phyloP scores from a whole-genome alignment of 495 filamentous ascomycete species.

The Endocarpon pusillum region DNA sequence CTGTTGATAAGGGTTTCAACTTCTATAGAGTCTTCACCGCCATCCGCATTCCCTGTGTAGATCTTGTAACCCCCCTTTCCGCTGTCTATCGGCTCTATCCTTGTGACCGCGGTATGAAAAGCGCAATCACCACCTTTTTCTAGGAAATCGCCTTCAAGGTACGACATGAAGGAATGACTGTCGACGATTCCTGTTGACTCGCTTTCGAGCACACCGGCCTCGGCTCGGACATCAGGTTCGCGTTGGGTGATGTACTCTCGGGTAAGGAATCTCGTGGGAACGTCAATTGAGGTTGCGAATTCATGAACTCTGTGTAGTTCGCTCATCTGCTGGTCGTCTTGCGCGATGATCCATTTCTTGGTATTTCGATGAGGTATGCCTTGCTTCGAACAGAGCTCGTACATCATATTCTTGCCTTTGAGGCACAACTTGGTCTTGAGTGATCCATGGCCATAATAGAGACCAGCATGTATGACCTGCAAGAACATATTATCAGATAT shows the following conservation, averaged over 20 bases:
- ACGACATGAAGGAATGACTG: conserved; percentile 68
- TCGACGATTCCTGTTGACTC: conserved; percentile 82
- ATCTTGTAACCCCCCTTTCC: conserved; percentile 36
- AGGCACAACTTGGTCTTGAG: conserved; percentile 81
- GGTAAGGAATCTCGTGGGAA: conserved; percentile 57
- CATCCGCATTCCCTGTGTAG: conserved; percentile 28
- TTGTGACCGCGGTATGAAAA: conserved; percentile 42
- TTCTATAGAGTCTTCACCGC: conserved; percentile 38
- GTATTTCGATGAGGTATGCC: conserved; percentile 53
- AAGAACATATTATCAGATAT: background rate
- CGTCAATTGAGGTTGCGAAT: conserved; percentile 45
- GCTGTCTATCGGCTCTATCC: conserved; percentile 33
- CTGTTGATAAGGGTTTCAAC: conserved; percentile 66
- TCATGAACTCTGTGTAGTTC: conserved; percentile 47
- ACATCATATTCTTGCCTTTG: conserved; percentile 55
- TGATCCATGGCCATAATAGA: conserved; percentile 66
- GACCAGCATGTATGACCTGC: conserved; percentile 84
- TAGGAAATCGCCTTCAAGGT: conserved; percentile 58
- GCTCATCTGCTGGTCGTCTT: conserved; percentile 49
- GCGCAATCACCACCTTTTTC: conserved; percentile 59
- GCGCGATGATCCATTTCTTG: conserved; percentile 93
- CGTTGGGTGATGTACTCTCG: conserved; percentile 36
- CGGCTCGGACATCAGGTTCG: conserved; percentile 59
- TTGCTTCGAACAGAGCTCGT: conserved; percentile 52
- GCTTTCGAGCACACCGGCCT: conserved; percentile 61